A percentile compares a stretch with the other conserved stretches of the same genome.
Conservation (phyloP, 2,329 filamentous ascomycete species). For the Simplicillium aogashimaense region DNA sequence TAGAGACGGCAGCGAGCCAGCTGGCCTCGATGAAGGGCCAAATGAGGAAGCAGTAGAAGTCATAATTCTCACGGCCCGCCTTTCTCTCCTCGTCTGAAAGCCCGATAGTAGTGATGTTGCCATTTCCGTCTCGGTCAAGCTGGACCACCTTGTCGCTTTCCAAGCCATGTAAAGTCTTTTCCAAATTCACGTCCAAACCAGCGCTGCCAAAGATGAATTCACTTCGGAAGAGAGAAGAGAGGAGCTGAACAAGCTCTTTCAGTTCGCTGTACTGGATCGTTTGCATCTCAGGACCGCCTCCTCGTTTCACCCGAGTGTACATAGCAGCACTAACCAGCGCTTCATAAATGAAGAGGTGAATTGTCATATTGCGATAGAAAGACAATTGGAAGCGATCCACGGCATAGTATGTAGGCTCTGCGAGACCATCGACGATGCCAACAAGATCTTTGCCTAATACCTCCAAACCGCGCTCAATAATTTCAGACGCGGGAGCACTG, state of each 20-base stretch:
- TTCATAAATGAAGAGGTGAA: constrained; percentile 93
- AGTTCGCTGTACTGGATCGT: constrained; percentile 68
- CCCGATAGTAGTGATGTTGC: constrained; percentile 56
- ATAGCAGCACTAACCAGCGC: constrained; percentile 82
- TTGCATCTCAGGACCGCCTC: constrained; percentile 75
- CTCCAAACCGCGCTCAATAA: constrained; percentile 82
- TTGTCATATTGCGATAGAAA: constrained; percentile 99
- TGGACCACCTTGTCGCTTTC: constrained; percentile 71
- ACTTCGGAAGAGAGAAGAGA: constrained; percentile 86
- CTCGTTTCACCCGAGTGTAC: constrained; percentile 84
- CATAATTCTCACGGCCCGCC: constrained; percentile 83
- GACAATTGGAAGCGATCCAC: constrained; percentile 95
- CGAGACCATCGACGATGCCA: constrained; percentile 65
- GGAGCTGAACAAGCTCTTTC: constrained; percentile 71
- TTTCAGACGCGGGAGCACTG: constrained; percentile 64
- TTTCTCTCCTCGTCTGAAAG: constrained; percentile 67
- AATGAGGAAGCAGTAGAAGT: constrained; percentile 97
- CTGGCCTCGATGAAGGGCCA: constrained; percentile 96
- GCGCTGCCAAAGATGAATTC: constrained; percentile 96
- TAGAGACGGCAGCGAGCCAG: constrained; percentile 82
- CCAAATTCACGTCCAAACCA: constrained; percentile 69
- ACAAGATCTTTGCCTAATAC: constrained; percentile 87
- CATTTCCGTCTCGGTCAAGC: constrained; percentile 46
- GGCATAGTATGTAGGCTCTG: constrained; percentile 88
- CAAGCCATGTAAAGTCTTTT: constrained; percentile 66